Evolutionary conservation across 2,329 filamentous ascomycete genomes (phyloP).

Genomic region (Cladosporium oxysporum): DNA sequence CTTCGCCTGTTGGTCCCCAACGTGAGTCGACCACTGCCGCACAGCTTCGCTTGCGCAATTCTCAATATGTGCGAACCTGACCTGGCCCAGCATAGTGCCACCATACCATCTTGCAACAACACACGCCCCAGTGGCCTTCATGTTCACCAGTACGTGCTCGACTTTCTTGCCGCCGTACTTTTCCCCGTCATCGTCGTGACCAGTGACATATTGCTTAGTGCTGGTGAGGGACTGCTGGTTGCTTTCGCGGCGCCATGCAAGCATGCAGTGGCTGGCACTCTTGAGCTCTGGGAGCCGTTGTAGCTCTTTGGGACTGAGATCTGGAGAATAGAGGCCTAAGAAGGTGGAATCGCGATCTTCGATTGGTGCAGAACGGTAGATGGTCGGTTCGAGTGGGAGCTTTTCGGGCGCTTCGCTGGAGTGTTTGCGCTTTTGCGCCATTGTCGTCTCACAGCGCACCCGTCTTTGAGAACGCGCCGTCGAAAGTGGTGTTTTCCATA

Average conservation of each 20-base stretch:
- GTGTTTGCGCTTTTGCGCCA: conserved; percentile 36
- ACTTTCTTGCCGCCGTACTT: conserved; percentile 53
- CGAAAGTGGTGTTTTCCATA: not conserved
- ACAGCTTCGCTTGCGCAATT: conserved; percentile 52
- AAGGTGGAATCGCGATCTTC: conserved; percentile 55
- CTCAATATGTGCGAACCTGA: conserved; percentile 56
- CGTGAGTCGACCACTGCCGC: conserved; percentile 41
- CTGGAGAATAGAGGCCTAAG: conserved; percentile 52
- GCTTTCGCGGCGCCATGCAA: conserved; percentile 52
- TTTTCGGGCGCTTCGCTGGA: conserved; percentile 7
- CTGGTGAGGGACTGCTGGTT: conserved; percentile 48
- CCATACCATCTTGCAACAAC: conserved; percentile 60
- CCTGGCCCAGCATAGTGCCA: conserved; percentile 54
- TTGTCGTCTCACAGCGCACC: conserved; percentile 18
- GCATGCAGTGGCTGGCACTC: conserved; percentile 52
- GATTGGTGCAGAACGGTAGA: conserved; percentile 50
- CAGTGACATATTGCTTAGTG: conserved; percentile 43
- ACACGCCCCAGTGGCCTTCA: conserved; percentile 47
- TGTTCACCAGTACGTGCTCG: conserved; percentile 48
- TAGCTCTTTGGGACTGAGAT: conserved; percentile 42
- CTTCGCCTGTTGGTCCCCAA: conserved; percentile 34
- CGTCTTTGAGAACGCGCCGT: not conserved
- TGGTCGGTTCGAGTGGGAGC: conserved; percentile 21
- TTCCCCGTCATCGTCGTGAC: conserved; percentile 57
- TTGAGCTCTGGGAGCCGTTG: conserved; percentile 48